phyloP scores from a whole-genome alignment of 208 protist species.

The Leishmania braziliensis region DNA sequence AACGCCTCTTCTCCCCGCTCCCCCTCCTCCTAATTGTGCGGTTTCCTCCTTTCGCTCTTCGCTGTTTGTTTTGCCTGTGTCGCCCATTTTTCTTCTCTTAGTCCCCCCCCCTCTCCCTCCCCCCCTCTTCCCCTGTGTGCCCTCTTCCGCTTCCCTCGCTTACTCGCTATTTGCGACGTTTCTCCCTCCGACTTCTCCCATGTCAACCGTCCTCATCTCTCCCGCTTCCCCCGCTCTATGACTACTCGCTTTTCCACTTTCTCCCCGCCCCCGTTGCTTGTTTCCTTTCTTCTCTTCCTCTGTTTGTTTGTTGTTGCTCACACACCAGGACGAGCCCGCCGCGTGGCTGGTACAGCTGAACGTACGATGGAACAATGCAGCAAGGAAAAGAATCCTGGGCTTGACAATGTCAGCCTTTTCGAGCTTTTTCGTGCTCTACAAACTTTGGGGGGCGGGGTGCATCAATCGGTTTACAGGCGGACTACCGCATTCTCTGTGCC shows the following conservation, averaged over 20 bases:
- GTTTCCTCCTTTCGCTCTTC: too few relatives aligned
- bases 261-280: neutral
- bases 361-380: too few relatives aligned
- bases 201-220: neutral
- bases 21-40: neutral
- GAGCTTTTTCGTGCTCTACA: neutral
- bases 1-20: neutral
- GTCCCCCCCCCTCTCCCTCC: too few relatives aligned
- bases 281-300: slow-evolving; percentile 9
- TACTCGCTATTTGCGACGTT: neutral
- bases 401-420: neutral
- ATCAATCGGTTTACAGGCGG: neutral
- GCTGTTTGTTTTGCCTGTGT: too few relatives aligned
- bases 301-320: neutral
- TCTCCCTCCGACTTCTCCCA: neutral
- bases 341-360: neutral
- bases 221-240: neutral
- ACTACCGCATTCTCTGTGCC: neutral
- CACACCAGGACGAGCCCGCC: neutral
- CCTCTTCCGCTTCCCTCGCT: neutral
- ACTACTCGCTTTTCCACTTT: neutral
- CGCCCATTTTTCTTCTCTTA: too few relatives aligned
- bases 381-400: neutral
- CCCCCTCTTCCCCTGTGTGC: too few relatives aligned
- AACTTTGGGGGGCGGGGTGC: neutral